Evolutionary conservation across 2,329 filamentous ascomycete species (phyloP).

Genomic region (Ophiocordyceps camponoti-saundersi): DNA sequence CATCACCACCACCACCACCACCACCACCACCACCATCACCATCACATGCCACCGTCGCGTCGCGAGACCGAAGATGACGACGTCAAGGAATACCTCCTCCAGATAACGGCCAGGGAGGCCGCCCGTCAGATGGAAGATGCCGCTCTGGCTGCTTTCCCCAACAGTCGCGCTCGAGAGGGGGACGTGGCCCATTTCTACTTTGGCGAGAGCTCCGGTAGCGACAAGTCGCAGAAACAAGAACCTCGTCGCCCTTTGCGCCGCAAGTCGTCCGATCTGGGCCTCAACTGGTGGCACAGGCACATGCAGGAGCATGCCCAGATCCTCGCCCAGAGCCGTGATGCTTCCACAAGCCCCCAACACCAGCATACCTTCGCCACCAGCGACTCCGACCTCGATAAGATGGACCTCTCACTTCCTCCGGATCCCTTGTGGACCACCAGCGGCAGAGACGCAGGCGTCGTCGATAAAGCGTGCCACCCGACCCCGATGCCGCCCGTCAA

Average conservation of each 20-base stretch:
- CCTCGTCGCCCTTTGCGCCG: constrained; percentile 22
- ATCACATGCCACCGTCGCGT: constrained; percentile 25
- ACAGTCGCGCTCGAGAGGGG: constrained; percentile 51
- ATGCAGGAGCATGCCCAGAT: constrained; percentile 65
- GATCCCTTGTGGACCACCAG: constrained; percentile 25
- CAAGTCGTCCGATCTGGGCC: constrained; percentile 44
- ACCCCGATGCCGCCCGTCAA: constrained; percentile 10
- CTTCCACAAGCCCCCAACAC: constrained; percentile 8
- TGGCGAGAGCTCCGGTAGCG: constrained; percentile 44
- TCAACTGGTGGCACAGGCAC: constrained; percentile 61
- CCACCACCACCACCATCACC: constrained; percentile 12
- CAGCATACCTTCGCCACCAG: constrained; percentile 13
- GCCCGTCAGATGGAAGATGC: constrained; percentile 65
- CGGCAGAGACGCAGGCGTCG: constrained; percentile 8
- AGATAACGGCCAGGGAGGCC: constrained; percentile 63
- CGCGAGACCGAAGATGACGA: constrained; percentile 59
- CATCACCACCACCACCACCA: constrained; percentile 12
- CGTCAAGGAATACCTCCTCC: constrained; percentile 60
- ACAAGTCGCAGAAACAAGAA: constrained; percentile 24
- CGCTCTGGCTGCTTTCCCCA: constrained; percentile 60
- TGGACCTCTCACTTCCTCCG: constrained; percentile 21
- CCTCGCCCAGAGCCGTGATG: constrained; percentile 29
- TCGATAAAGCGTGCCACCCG: constrained; percentile 3
- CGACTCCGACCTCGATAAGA: constrained; percentile 25
- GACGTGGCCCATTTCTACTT: constrained; percentile 57